A percentile compares a stretch with the other conserved stretches of the same genome.
Conservation (phyloP, 2,329 filamentous ascomycete genomes). For the Catunica adiposa region DNA sequence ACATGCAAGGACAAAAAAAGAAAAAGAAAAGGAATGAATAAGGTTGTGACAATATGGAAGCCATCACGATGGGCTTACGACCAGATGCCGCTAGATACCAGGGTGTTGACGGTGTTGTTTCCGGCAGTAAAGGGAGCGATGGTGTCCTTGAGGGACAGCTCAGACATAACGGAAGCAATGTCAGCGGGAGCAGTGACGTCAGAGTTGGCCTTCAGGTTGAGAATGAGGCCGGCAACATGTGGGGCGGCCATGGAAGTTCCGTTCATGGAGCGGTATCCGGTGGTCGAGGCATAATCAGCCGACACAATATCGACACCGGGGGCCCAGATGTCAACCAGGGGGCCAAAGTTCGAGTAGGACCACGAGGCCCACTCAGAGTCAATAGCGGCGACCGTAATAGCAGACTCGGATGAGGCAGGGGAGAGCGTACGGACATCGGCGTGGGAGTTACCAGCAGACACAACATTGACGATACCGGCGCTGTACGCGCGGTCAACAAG, state of each 20-base stretch:
- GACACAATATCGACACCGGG: constrained; percentile 28
- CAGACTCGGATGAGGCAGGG: constrained; percentile 17
- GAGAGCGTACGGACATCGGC: constrained; percentile 14
- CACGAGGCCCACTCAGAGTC: constrained; percentile 22
- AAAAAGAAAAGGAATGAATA: neutral
- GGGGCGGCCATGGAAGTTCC: constrained; percentile 35
- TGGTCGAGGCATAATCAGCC: constrained; percentile 25
- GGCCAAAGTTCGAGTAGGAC: constrained; percentile 29
- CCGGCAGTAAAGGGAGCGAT: constrained; percentile 6
- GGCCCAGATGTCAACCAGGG: constrained; percentile 28
- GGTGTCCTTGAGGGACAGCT: constrained; percentile 4
- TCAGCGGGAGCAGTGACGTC: constrained; percentile 3
- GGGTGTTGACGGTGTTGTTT: neutral
- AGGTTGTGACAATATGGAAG: neutral
- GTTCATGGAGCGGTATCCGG: constrained; percentile 23
- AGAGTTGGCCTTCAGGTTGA: constrained; percentile 10
- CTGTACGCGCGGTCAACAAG: constrained; percentile 17
- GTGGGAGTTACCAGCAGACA: constrained; percentile 18
- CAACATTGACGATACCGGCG: constrained; percentile 25
- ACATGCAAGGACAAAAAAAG: neutral
- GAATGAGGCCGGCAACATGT: constrained; percentile 8
- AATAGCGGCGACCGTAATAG: constrained; percentile 20
- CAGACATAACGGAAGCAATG: neutral
- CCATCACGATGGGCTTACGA: neutral
- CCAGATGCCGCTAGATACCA: constrained; percentile 9